A percentile compares a stretch with the other conserved stretches of the same genome.
phyloP scores from a whole-genome alignment of 768 basidiomycete species.

The Chalciporus pseudorubinellus region DNA sequence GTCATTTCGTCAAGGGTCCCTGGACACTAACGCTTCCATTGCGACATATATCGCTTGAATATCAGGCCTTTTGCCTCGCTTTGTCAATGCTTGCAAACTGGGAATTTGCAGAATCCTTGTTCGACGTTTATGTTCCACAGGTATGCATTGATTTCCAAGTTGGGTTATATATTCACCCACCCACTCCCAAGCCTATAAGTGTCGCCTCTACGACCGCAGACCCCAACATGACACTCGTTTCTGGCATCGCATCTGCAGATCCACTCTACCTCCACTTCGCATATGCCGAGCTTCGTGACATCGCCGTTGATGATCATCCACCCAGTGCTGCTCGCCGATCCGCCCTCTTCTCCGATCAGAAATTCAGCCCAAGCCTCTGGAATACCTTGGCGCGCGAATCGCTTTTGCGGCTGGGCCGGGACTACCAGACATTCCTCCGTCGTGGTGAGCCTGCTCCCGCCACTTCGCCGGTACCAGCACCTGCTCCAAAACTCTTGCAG shows the following conservation, averaged over 20 bases:
- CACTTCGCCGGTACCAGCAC: conserved; percentile 19
- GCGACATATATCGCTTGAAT: conserved; percentile 43
- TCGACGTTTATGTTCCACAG: conserved; percentile 58
- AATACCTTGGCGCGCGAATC: conserved; percentile 53
- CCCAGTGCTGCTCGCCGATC: conserved; percentile 45
- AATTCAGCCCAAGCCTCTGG: conserved; percentile 65
- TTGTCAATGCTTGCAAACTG: conserved; percentile 53
- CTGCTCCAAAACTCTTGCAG: conserved; percentile 29
- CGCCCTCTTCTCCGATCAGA: conserved; percentile 66
- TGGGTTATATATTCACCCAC: conserved; percentile 1
- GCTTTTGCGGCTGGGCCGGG: conserved; percentile 58
- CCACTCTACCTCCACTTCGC: conserved; percentile 60
- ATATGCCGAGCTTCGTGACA: conserved; percentile 55
- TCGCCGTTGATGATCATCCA: conserved; percentile 46
- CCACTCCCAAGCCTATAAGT: conserved; percentile 44
- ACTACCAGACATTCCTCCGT: conserved; percentile 65
- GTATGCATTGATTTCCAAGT: conserved; percentile 30
- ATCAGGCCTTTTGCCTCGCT: conserved; percentile 49
- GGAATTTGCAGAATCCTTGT: conserved; percentile 62
- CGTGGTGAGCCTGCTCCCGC: conserved; percentile 43
- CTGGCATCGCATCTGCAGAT: conserved; percentile 59
- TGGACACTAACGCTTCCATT: conserved; percentile 54
- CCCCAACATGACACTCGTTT: conserved; percentile 54
- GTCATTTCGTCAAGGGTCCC: conserved; percentile 50
- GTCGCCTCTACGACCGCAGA: conserved; percentile 48